These are phyloP conservation scores for Fusarium compactum DNA, from an alignment of 2,329 filamentous ascomycete genomes.

Conservation along the genomic window DNA sequence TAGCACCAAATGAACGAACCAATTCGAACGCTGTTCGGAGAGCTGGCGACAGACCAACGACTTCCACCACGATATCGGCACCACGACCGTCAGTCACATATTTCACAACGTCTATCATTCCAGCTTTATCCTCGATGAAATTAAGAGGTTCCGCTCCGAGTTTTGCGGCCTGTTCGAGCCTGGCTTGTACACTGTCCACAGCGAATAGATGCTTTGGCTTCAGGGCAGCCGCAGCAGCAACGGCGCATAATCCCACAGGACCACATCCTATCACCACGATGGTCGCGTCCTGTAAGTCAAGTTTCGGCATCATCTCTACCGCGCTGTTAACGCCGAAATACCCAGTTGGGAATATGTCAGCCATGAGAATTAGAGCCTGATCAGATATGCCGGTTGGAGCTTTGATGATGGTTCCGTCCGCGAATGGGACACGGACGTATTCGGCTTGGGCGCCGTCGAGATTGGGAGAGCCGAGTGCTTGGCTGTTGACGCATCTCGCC, in stretches of 20 bases:
- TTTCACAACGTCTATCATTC: slow-evolving; percentile 75
- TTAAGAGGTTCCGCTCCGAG: slow-evolving; percentile 88
- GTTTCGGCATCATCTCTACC: slow-evolving; percentile 68
- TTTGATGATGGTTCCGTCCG: slow-evolving; percentile 81
- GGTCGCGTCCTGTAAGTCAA: slow-evolving; percentile 62
- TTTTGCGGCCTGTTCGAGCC: slow-evolving; percentile 77
- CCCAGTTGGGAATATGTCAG: slow-evolving; percentile 90
- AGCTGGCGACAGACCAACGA: slow-evolving; percentile 78
- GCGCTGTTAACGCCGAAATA: slow-evolving; percentile 86
- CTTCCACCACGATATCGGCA: slow-evolving; percentile 85
- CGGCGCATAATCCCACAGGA: slow-evolving; percentile 84
- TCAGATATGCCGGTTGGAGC: slow-evolving; percentile 75
- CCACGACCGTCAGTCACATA: slow-evolving; percentile 82
- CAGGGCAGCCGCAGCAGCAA: slow-evolving; percentile 79
- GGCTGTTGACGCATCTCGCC: slow-evolving; percentile 77
- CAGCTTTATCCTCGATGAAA: slow-evolving; percentile 74
- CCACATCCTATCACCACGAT: slow-evolving; percentile 88
- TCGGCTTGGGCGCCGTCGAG: slow-evolving; percentile 86
- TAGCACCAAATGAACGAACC: slow-evolving; percentile 76
- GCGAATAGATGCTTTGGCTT: slow-evolving; percentile 81
- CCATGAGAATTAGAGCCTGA: slow-evolving; percentile 84
- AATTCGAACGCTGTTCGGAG: slow-evolving; percentile 78
- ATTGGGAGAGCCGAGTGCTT: slow-evolving; percentile 75
- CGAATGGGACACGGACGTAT: slow-evolving; percentile 83
- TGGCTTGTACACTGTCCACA: slow-evolving; percentile 79